These are phyloP conservation scores for Eucalyptus grandis DNA, from an alignment of 345 rosid genomes.

Conservation along the genomic window DNA sequence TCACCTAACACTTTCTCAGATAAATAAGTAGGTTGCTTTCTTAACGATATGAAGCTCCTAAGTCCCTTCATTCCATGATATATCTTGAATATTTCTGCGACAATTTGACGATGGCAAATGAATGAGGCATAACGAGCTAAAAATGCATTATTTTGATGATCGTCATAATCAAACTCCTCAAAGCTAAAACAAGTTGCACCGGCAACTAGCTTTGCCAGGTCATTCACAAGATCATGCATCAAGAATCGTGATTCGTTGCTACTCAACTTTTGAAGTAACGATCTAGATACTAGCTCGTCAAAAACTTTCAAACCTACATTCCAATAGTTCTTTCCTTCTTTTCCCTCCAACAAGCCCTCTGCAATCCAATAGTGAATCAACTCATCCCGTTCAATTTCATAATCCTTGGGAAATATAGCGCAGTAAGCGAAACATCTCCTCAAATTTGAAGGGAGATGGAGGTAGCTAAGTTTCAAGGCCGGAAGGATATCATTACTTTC, in stretches of 20 bases:
- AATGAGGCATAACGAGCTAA: not conserved
- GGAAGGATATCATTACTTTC: not conserved
- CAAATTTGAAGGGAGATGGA: not conserved
- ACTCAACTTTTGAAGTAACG: not conserved
- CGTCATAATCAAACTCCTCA: accelerated
- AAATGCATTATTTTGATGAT: not conserved
- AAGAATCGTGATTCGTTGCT: not conserved
- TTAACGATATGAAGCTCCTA: not conserved
- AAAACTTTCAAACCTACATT: not conserved
- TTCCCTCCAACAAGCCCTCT: too few relatives aligned
- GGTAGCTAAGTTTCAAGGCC: not conserved
- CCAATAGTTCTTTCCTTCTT: not conserved
- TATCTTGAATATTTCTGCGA: not conserved
- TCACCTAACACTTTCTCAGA: not conserved
- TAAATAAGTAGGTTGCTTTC: too few relatives aligned
- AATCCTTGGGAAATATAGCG: not conserved
- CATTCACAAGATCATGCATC: not conserved
- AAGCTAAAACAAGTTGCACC: not conserved
- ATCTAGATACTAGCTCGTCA: not conserved
- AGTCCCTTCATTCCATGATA: not conserved
- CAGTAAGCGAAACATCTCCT: not conserved
- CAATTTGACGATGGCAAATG: accelerated
- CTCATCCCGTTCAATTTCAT: not conserved
- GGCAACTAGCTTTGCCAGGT: not conserved
- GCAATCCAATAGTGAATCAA: not conserved